Conservation (phyloP, 2,329 filamentous ascomycete species). For the Cladobotryum mycophilum region DNA sequence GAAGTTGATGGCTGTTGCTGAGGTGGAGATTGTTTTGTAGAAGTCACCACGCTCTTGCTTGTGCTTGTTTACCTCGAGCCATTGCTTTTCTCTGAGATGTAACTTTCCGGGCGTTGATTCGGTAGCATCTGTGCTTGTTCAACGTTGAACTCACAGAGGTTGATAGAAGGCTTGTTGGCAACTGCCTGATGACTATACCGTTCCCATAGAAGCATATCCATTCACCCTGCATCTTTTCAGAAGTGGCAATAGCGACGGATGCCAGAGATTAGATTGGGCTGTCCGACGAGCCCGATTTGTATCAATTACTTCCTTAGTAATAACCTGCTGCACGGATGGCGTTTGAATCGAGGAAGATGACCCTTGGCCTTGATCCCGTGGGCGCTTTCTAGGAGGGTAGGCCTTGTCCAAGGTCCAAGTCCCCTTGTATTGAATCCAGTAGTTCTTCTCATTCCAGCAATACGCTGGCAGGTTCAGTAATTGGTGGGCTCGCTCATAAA, state of each 20-base stretch:
- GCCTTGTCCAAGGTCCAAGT: conserved; percentile 46
- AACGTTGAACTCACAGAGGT: background rate
- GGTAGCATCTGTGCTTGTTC: background rate
- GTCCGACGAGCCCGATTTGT: background rate
- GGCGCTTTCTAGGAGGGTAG: conserved; percentile 18
- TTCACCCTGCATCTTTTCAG: background rate
- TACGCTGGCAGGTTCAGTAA: conserved; percentile 62
- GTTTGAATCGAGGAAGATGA: background rate
- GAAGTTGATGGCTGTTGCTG: background rate
- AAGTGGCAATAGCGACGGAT: background rate
- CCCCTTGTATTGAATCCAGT: conserved; percentile 42
- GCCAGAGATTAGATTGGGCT: background rate
- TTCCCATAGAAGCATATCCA: background rate
- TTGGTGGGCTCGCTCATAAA: conserved; percentile 26
- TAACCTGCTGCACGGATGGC: background rate
- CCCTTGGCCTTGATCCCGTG: background rate
- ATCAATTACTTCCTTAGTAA: background rate
- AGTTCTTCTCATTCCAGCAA: conserved; percentile 66
- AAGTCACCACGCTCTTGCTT: background rate
- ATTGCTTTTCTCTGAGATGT: no score
- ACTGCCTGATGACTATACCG: background rate
- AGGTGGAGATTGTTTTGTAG: background rate
- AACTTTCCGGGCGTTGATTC: no score
- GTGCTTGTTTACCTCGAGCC: background rate
- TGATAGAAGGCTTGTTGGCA: background rate